These are phyloP conservation scores for Spathaspora sp. DNA, from an alignment of 805 yeast species.

Conservation along the genomic window DNA sequence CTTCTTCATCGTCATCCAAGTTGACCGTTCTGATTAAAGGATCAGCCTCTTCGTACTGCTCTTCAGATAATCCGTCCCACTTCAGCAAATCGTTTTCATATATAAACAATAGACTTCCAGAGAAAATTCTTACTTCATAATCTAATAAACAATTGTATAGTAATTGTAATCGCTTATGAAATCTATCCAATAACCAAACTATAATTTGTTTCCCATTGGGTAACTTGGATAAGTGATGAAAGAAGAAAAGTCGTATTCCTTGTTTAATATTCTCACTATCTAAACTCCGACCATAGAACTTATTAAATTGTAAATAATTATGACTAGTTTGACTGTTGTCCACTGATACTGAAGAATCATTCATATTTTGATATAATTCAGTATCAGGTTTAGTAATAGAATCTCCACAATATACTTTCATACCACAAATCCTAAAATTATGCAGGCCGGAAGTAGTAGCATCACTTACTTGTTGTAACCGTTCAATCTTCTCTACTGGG, in stretches of 20 bases:
- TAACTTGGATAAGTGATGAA: slow-evolving; percentile 15
- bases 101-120: slow-evolving; percentile 70
- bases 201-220: slow-evolving; percentile 25
- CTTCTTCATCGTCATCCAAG: slow-evolving; percentile 15
- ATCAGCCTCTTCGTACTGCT: slow-evolving; percentile 38
- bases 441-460: slow-evolving; percentile 79
- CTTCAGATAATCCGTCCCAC: slow-evolving; percentile 37
- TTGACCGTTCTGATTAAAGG: slow-evolving; percentile 19
- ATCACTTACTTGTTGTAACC: slow-evolving; percentile 62
- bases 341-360: slow-evolving; percentile 12
- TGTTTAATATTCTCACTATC: slow-evolving; percentile 36
- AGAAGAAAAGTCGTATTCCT: slow-evolving; percentile 48
- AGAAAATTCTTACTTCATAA: slow-evolving; percentile 60
- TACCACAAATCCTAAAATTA: slow-evolving; percentile 81
- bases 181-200: slow-evolving; percentile 36
- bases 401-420: slow-evolving; percentile 48
- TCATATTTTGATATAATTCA: slow-evolving; percentile 14
- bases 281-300: slow-evolving; percentile 67
- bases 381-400: slow-evolving; percentile 10
- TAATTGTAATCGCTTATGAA: slow-evolving; percentile 57
- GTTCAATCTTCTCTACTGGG: slow-evolving; percentile 49
- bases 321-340: slow-evolving; percentile 16
- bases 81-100: slow-evolving; percentile 63
- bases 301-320: slow-evolving; percentile 54
- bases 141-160: slow-evolving; percentile 62